Evolutionary conservation across 495 filamentous ascomycete species (phyloP), one percentile per base, ranked within the genome.

Genomic region (Halenospora varia): DNA sequence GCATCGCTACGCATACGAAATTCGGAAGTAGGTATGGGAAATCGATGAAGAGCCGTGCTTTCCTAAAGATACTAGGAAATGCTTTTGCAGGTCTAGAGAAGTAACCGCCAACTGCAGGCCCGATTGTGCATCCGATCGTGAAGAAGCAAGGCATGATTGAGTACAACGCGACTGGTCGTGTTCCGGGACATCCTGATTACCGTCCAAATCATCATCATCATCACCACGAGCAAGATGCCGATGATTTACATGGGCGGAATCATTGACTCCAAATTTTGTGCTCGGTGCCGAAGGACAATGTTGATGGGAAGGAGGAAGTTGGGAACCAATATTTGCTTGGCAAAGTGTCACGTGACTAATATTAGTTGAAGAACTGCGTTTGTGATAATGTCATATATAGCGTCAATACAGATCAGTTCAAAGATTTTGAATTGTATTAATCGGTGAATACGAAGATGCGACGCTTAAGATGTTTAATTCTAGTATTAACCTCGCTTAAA

Each of bases 61-160:
- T 72, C 86, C 83, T 93, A 92, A 62, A 97, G 71, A 66, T 90
- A 96, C 92, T 92, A 96, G 25, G 96, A 85, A 62, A 85, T 1
- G 70, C 76, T 13, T 75, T 74, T 18, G 35, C 26, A 44, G 66
- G 73, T 48, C 77, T 71, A 15, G 75, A 71, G 57, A 89, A 87
- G 6, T 76, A 77, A 24, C 83, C 84, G 6, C 84, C 84, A 39
- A 88, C 66, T 57, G 86, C 63, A 10, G 83, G 84, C 1, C 82
- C 83, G 0, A 83, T 62, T 0, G 79, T 69, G 1, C 65, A 73
- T 22, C 79, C 79, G 17, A 76, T n/a, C 1, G 80, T 81, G 74
- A 73, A 84, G 39, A 67, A 54, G 49, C 70, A 53, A 11, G 56
- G 56, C 56, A 59, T 59, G 11, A 59, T 47, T 13, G 29, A 35